Evolutionary conservation across 2,329 filamentous ascomycete species (phyloP).

Genomic region (Bisporella sp.): DNA sequence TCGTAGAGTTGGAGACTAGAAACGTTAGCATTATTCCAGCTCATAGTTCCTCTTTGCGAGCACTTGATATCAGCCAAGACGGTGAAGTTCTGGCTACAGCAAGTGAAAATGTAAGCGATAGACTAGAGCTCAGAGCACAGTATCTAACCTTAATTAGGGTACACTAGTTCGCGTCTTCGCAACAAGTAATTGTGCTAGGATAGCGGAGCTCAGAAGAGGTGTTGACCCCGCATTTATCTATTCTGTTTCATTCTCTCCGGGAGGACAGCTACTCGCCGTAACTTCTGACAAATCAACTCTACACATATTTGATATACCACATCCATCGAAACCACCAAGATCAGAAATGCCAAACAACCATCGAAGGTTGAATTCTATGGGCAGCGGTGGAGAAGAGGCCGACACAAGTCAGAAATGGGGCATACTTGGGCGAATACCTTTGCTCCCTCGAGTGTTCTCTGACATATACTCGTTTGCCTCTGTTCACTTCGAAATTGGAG

Average conservation of each 20-base stretch:
- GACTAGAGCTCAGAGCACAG: neutral
- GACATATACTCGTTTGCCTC: slow-evolving; percentile 84
- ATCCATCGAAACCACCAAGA: slow-evolving; percentile 35
- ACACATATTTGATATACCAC: slow-evolving; percentile 84
- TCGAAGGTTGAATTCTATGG: slow-evolving; percentile 25
- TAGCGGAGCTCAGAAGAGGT: slow-evolving; percentile 81
- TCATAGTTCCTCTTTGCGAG: slow-evolving; percentile 71
- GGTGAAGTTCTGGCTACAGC: slow-evolving; percentile 81
- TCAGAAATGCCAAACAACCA: slow-evolving; percentile 28
- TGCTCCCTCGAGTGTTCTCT: slow-evolving; percentile 81
- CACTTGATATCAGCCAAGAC: slow-evolving; percentile 72
- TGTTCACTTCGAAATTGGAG: slow-evolving; percentile 74
- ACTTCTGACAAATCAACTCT: slow-evolving; percentile 96
- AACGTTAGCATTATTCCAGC: slow-evolving; percentile 93
- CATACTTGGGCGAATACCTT: slow-evolving; percentile 72
- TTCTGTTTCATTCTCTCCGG: slow-evolving; percentile 81
- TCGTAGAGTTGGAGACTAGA: slow-evolving; percentile 69
- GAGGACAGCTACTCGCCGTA: slow-evolving; percentile 72
- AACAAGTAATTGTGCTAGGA: slow-evolving; percentile 69
- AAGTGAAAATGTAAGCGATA: slow-evolving; percentile 60
- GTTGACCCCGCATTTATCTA: slow-evolving; percentile 84
- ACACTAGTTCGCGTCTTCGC: slow-evolving; percentile 84
- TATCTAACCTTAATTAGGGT: slow-evolving; percentile 42
- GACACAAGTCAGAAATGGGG: slow-evolving; percentile 72
- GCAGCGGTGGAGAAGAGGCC: slow-evolving; percentile 30